Evolutionary conservation across 768 basidiomycete genomes (phyloP), one percentile per base, ranked within the genome.

Genomic region (Clavulina sp.): DNA sequence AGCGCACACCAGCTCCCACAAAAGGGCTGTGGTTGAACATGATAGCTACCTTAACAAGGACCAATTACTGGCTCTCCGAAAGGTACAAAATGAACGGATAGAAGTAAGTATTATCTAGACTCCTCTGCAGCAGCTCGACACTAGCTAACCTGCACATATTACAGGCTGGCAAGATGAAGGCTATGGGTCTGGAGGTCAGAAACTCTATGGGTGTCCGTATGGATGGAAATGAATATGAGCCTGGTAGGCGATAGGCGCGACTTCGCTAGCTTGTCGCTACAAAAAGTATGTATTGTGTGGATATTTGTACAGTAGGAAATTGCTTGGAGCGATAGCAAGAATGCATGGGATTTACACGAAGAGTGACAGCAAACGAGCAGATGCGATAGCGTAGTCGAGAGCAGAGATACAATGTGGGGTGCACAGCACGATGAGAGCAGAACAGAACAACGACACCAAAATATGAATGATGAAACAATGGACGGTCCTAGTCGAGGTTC

Each of bases 171-270:
- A 83, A 81, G 63, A 84, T 85, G 82, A 86, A 86, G 61, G 68
- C 78, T 29, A 64, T 89, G n/a, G 86, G 86, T 1, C 84, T 89
- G 81, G 84, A 88, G 18, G 70, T 89, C 51, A 84, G 82, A 59
- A 75, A 80, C 61, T 86, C 71, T 58, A 77, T 86, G 73, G 86
- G 86, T 40, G 84, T 89, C 40, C 70, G 86, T 48, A 89, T 89
- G 86, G 86, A 89, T 31, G 48, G 48, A 16, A 49, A 49, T 26
- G 48, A 49, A 33, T 49, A 30, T 2, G 48, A 49, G 26, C 9
- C 9, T 38, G 19, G 9, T 19, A 19, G 34, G 9, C 34, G 34
- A 38, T 38, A 19, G 19, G 9, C 34, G n/a, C n/a, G n/a, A n/a
- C n/a, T n/a, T n/a, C n/a, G n/a, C n/a, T n/a, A n/a, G n/a, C n/a